A percentile compares a stretch with the other conserved stretches of the same genome.
Evolutionary conservation across 805 yeast genomes (phyloP).

Genomic region (Grigorovia transvaalensis): DNA sequence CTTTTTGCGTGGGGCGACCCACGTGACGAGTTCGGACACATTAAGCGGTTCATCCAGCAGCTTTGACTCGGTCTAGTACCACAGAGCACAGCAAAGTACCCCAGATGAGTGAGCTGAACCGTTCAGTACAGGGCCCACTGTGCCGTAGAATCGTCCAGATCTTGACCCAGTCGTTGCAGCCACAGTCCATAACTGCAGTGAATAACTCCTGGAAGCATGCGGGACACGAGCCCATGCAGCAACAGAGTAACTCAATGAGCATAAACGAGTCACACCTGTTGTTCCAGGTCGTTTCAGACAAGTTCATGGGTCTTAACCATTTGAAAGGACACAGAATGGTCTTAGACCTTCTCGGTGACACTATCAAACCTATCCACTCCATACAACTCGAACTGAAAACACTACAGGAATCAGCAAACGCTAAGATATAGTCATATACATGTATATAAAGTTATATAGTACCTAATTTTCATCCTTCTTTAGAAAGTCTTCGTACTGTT

Average conservation of each 20-base stretch:
- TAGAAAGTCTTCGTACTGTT: slow-evolving; percentile 46
- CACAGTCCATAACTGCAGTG: slow-evolving; percentile 35
- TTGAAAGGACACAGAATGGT: slow-evolving; percentile 74
- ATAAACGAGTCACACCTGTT: not conserved
- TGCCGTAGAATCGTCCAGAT: not conserved
- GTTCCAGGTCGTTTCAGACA: slow-evolving; percentile 58
- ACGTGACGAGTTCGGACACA: not conserved
- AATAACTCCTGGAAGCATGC: slow-evolving; percentile 87
- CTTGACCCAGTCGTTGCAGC: not conserved
- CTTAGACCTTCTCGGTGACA: slow-evolving; percentile 61
- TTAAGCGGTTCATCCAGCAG: not conserved
- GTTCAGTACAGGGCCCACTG: not conserved
- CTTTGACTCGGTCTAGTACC: too few relatives aligned
- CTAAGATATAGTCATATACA: not conserved
- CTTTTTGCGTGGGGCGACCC: slow-evolving; percentile 10
- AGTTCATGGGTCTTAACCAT: slow-evolving; percentile 51
- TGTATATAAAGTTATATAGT: not conserved
- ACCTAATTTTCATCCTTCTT: slow-evolving; percentile 36
- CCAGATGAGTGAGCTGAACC: not conserved
- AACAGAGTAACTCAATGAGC: slow-evolving; percentile 50
- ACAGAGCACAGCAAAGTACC: too few relatives aligned
- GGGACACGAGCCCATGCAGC: slow-evolving; percentile 68
- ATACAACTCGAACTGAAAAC: slow-evolving; percentile 79
- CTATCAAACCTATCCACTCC: slow-evolving; percentile 72
- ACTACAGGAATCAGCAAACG: slow-evolving; percentile 34